Evolutionary conservation across 1,139 yeast genomes (phyloP), one percentile per base, ranked within the genome.

Genomic region (Blastobotrys aristatus): DNA sequence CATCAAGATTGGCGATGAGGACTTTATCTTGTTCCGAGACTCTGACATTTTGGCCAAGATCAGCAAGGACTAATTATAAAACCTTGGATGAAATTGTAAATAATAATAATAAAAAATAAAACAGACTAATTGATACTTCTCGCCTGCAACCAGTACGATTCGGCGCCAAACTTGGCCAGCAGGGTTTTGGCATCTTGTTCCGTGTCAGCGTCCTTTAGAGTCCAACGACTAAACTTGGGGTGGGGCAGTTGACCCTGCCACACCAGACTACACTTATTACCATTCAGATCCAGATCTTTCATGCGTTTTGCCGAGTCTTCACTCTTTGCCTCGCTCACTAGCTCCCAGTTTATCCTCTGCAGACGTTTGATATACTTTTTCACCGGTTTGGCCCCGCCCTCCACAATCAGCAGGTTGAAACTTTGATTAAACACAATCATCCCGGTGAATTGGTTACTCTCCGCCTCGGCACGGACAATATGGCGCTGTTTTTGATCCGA

Each of bases 31-130:
- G 48, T 70, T 69, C 79, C 83, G 96, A 66, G 97, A 92, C 72
- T 76, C 85, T 64, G 97, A 92, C 71, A 85, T 92, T 68, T 79
- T 92, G 65, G 97, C 97, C 64, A 90, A 87, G 77, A 80, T 92
- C 53, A 76, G 76, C 56, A 66, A 68, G 61, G 60, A 58, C 20
- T 57, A 58, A 44, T 29, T 24, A 10, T 10, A 33, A 26, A 32
- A 4, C 18, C 6, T 32, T 4, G 16, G 14, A n/a, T 35, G 20
- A 35, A 20, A 20, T 18, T 18, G 11, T n/a, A n/a, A n/a, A n/a
- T n/a, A n/a, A n/a, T n/a, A n/a, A n/a, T n/a, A n/a, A n/a, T n/a
- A n/a, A 8, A 26, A 26, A 11, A 26, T 8, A 8, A 26, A 26
- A 11, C 7, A 26, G 7, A 26, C 11, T 26, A 38, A 24, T 11